These are phyloP conservation scores for Penicillium bialowiezense DNA, from an alignment of 495 filamentous ascomycete species.

Conservation along the genomic window DNA sequence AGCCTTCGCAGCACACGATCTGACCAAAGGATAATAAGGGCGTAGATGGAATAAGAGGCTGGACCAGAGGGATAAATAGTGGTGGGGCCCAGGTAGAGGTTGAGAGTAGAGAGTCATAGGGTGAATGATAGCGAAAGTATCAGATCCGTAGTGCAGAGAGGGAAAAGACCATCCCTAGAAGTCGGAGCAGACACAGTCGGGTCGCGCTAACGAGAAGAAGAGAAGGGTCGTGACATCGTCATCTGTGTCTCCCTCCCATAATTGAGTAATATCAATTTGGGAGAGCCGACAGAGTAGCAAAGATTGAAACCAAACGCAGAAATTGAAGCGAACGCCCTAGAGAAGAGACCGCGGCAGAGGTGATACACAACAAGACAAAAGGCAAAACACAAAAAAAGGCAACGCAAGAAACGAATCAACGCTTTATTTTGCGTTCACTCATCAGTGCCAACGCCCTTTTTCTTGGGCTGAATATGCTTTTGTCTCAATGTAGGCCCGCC, in stretches of 20 bases:
- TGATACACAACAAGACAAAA: constrained; percentile 17
- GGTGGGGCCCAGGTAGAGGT: background rate
- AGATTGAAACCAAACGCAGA: constrained; percentile 6
- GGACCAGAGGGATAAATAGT: background rate
- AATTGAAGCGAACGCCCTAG: constrained; percentile 3
- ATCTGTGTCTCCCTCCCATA: constrained; percentile 8
- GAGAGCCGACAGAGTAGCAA: background rate
- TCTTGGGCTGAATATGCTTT: constrained; percentile 48
- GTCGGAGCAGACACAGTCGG: constrained; percentile 25
- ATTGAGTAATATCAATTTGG: background rate
- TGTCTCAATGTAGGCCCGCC: constrained; percentile 28
- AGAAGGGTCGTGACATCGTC: constrained; percentile 33
- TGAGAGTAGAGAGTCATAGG: background rate
- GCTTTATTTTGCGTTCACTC: constrained; percentile 30
- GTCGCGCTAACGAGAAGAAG: constrained; percentile 20
- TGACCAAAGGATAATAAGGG: background rate
- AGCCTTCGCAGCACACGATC: constrained; percentile 8
- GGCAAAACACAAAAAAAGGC: constrained; percentile 3
- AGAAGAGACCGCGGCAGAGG: constrained; percentile 7
- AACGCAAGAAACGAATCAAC: constrained; percentile 10
- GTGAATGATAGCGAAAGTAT: constrained; percentile 1
- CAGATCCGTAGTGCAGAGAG: constrained; percentile 9
- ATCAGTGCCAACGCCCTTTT: constrained; percentile 47
- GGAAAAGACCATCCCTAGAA: constrained; percentile 22
- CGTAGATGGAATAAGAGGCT: background rate